These are phyloP conservation scores for Taphrina flavorubra DNA, from an alignment of 1,139 yeast species.

Conservation along the genomic window DNA sequence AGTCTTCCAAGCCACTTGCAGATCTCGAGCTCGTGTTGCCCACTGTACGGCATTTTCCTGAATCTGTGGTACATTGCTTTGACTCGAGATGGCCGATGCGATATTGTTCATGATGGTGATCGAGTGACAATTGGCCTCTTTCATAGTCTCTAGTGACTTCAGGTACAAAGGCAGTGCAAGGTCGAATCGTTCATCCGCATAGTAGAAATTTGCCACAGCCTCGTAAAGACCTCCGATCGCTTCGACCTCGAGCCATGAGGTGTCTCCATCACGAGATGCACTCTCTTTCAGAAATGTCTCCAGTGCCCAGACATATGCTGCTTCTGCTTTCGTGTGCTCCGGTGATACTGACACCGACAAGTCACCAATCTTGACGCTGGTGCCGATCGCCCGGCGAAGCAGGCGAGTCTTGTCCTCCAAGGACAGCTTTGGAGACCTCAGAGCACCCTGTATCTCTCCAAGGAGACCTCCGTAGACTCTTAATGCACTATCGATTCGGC, in stretches of 20 bases:
- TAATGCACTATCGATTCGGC: slow-evolving; percentile 28
- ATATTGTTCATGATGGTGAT: slow-evolving; percentile 37
- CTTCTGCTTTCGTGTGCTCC: slow-evolving; percentile 3
- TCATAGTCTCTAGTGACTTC: slow-evolving; percentile 24
- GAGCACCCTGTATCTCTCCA: slow-evolving; percentile 20
- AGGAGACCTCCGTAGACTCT: slow-evolving; percentile 34
- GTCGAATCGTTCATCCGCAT: slow-evolving; percentile 4
- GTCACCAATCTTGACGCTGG: slow-evolving; percentile 38
- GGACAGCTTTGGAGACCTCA: not conserved
- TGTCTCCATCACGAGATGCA: slow-evolving; percentile 15
- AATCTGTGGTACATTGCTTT: slow-evolving; percentile 8
- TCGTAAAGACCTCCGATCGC: slow-evolving; percentile 31
- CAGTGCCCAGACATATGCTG: slow-evolving; percentile 35
- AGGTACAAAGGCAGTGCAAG: slow-evolving; percentile 34
- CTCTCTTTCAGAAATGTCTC: slow-evolving; percentile 29
- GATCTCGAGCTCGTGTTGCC: slow-evolving; percentile 32
- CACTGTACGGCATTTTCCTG: slow-evolving; percentile 34
- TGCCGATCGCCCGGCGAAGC: slow-evolving; percentile 30
- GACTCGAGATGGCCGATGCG: slow-evolving; percentile 32
- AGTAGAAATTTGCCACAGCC: slow-evolving; percentile 30
- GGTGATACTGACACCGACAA: slow-evolving; percentile 16
- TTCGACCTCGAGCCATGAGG: slow-evolving; percentile 30
- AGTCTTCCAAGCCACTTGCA: slow-evolving; percentile 7
- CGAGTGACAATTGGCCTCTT: slow-evolving; percentile 18
- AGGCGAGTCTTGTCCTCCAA: slow-evolving; percentile 20